Conservation (phyloP, 2,329 filamentous ascomycete genomes). For the Septoria petroselini region DNA sequence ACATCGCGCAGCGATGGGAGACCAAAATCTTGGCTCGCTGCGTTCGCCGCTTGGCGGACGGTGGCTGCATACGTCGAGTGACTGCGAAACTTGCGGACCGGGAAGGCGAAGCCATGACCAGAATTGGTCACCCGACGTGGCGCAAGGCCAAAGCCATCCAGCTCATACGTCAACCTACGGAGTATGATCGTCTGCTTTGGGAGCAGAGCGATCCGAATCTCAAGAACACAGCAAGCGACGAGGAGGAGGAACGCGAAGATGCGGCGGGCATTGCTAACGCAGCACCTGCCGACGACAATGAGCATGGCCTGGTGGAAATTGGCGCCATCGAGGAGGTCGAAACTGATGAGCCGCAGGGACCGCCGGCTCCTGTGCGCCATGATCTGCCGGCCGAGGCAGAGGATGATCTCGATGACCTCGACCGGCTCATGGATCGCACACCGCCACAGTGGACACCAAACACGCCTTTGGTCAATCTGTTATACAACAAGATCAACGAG, state of each 20-base stretch:
- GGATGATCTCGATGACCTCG: slow-evolving; percentile 22
- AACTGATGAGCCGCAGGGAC: slow-evolving; percentile 2
- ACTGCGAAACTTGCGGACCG: slow-evolving; percentile 18
- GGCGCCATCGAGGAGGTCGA: slow-evolving; percentile 12
- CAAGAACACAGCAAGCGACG: slow-evolving; percentile 7
- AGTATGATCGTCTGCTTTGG: slow-evolving; percentile 32
- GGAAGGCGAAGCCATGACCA: slow-evolving; percentile 22
- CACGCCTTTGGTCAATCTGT: slow-evolving; percentile 50
- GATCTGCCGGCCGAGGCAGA: slow-evolving; percentile 4
- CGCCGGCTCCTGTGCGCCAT: neutral
- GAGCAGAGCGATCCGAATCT: slow-evolving; percentile 15
- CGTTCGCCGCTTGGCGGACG: slow-evolving; percentile 41
- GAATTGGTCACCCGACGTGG: slow-evolving; percentile 6
- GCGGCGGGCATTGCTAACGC: neutral
- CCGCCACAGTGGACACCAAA: slow-evolving; percentile 57
- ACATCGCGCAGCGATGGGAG: slow-evolving; percentile 37
- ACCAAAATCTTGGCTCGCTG: slow-evolving; percentile 41
- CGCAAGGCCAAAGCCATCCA: slow-evolving; percentile 35
- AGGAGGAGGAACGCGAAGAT: slow-evolving; percentile 14
- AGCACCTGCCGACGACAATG: slow-evolving; percentile 3
- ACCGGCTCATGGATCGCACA: slow-evolving; percentile 32
- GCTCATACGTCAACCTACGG: slow-evolving; percentile 40
- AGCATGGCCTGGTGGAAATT: slow-evolving; percentile 8
- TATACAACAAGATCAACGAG: slow-evolving; percentile 50
- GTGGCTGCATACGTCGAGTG: slow-evolving; percentile 39